Evolutionary conservation across 176 grass and related monocot species (phyloP).

Genomic region (Rhynchospora tenuis): DNA sequence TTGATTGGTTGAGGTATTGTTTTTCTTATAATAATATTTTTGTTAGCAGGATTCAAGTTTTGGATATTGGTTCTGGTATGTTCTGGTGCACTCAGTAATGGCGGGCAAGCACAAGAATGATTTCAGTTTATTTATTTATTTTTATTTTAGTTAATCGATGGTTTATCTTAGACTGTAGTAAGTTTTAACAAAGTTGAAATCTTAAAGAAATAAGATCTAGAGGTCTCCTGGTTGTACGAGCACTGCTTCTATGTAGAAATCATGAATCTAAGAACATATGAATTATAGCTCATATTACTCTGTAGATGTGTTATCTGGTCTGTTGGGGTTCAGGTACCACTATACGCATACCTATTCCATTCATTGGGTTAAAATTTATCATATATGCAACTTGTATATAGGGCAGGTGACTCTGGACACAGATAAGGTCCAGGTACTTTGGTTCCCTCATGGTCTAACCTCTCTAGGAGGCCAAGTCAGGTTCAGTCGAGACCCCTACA

Average conservation of each 20-base stretch:
- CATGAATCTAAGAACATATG: background rate
- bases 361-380: background rate
- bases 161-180: background rate
- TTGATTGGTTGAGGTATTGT: conserved; percentile 76
- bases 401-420: background rate
- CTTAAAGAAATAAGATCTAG: background rate
- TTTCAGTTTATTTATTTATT: background rate
- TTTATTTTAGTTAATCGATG: background rate
- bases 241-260: background rate
- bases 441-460: background rate
- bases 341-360: background rate
- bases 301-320: background rate
- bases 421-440: background rate
- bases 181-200: background rate
- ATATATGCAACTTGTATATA: background rate
- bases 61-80: background rate
- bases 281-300: background rate
- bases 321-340: background rate
- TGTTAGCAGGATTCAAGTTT: background rate
- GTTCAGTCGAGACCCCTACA: background rate
- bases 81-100: background rate
- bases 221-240: background rate
- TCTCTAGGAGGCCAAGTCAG: background rate
- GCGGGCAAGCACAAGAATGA: background rate
- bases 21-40: conserved; percentile 14